Percentiles rank a stretch among this genome's conserved stretches.
These are phyloP conservation scores for Leccinum longicurvipes DNA, from an alignment of 768 basidiomycete genomes.

Conservation along the genomic window DNA sequence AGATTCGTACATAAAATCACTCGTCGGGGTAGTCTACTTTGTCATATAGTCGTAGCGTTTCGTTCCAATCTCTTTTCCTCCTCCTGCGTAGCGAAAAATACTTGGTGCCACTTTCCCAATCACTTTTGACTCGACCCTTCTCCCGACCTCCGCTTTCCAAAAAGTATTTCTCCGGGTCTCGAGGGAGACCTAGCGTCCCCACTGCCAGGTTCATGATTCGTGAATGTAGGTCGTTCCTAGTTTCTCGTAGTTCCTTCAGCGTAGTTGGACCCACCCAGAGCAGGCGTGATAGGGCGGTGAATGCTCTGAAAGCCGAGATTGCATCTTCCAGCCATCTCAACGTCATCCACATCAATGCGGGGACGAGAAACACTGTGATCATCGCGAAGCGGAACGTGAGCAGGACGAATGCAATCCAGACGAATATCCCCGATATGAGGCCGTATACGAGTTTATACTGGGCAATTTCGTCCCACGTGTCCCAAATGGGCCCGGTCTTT, in stretches of 20 bases:
- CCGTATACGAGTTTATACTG: constrained; percentile 88
- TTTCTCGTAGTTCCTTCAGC: constrained; percentile 50
- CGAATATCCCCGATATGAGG: constrained; percentile 64
- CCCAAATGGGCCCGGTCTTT: constrained; percentile 76
- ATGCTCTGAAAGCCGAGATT: constrained; percentile 74
- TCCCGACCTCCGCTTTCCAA: constrained; percentile 54
- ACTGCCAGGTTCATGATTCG: constrained; percentile 67
- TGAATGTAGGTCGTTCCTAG: constrained; percentile 55
- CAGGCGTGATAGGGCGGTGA: constrained; percentile 57
- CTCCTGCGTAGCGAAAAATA: constrained; percentile 80
- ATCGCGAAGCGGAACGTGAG: constrained; percentile 61
- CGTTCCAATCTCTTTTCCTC: constrained; percentile 88
- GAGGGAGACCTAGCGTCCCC: constrained; percentile 55
- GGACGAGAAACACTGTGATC: constrained; percentile 59
- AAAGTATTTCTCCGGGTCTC: constrained; percentile 68
- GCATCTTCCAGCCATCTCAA: constrained; percentile 88
- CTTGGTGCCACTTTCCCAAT: constrained; percentile 66
- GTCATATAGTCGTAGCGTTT: constrained; percentile 77
- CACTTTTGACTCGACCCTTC: constrained; percentile 63
- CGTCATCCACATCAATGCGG: constrained; percentile 84
- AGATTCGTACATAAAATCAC: constrained; percentile 16
- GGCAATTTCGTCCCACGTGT: constrained; percentile 88
- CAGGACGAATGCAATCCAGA: constrained; percentile 55
- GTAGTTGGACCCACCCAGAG: constrained; percentile 58
- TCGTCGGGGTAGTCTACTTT: constrained; percentile 78